Conservation (phyloP, 768 basidiomycete genomes). For the Suillus alpinus region DNA sequence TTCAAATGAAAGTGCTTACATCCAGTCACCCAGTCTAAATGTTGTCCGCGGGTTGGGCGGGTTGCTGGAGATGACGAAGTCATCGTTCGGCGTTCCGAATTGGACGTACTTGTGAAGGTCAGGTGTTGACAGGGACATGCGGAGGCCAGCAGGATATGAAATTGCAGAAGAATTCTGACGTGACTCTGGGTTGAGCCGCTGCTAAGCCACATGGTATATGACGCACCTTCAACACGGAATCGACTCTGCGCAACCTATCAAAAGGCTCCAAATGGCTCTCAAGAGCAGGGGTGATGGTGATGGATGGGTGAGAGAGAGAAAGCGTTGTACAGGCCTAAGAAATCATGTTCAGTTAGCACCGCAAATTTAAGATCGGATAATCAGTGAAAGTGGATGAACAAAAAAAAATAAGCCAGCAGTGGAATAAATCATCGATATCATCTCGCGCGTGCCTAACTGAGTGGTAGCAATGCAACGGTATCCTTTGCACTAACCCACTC, state of each 20-base stretch:
- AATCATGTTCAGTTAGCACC: conserved; percentile 15
- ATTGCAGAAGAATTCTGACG: conserved; percentile 11
- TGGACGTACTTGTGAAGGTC: conserved; percentile 26
- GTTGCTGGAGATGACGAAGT: conserved; percentile 63
- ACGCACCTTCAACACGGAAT: conserved; percentile 27
- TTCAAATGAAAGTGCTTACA: conserved; percentile 45
- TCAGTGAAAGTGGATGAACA: conserved; percentile 13
- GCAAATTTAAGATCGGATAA: conserved; percentile 18
- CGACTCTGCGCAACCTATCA: conserved; percentile 50
- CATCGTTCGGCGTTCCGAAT: conserved; percentile 21
- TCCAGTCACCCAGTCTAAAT: conserved; percentile 74
- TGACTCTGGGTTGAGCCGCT: conserved; percentile 2
- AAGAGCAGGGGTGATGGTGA: conserved; percentile 54
- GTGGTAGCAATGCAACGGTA: conserved; percentile 4
- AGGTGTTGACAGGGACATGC: conserved; percentile 34
- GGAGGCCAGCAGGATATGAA: conserved; percentile 18
- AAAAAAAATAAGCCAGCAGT: conserved; percentile 8
- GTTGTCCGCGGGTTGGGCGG: conserved; percentile 67
- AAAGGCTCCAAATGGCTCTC: conserved; percentile 64
- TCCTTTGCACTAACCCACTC: not conserved
- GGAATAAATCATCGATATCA: not conserved
- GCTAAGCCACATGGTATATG: conserved; percentile 17
- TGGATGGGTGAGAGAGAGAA: conserved; percentile 42
- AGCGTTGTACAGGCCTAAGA: conserved; percentile 56
- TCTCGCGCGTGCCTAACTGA: not conserved